Conservation (phyloP, 2,329 filamentous ascomycete species). For the Diatrype stigma region DNA sequence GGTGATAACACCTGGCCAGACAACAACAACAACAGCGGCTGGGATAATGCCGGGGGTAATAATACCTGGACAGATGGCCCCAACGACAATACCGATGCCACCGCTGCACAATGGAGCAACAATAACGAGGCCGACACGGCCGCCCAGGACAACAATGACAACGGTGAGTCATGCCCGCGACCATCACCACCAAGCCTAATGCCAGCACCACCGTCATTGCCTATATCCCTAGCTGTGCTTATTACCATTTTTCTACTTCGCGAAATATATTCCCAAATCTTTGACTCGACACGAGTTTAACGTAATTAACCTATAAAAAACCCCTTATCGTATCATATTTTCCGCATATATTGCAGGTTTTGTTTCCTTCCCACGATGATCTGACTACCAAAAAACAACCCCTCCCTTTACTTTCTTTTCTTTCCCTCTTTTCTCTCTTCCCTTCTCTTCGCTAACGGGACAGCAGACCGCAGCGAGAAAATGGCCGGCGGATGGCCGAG, state of each 20-base stretch:
- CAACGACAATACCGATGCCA: conserved; percentile 1
- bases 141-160: background rate
- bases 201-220: background rate
- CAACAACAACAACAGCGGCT: too few species aligned
- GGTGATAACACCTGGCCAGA: background rate
- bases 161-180: background rate
- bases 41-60: background rate
- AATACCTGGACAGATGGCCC: background rate
- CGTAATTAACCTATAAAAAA: too few species aligned
- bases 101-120: too few species aligned
- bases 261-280: too few species aligned
- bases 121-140: background rate
- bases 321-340: too few species aligned
- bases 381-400: too few species aligned
- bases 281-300: too few species aligned
- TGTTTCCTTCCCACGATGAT: too few species aligned
- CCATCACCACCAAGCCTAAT: too few species aligned
- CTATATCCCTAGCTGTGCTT: background rate
- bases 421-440: background rate
- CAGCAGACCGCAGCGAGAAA: too few species aligned
- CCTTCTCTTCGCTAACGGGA: background rate
- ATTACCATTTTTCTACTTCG: background rate
- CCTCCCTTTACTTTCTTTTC: too few species aligned
- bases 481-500: background rate
- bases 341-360: too few species aligned